These are phyloP conservation scores for Flaveria brownii DNA, from an alignment of 129 eudicot genomes.

Conservation along the genomic window DNA sequence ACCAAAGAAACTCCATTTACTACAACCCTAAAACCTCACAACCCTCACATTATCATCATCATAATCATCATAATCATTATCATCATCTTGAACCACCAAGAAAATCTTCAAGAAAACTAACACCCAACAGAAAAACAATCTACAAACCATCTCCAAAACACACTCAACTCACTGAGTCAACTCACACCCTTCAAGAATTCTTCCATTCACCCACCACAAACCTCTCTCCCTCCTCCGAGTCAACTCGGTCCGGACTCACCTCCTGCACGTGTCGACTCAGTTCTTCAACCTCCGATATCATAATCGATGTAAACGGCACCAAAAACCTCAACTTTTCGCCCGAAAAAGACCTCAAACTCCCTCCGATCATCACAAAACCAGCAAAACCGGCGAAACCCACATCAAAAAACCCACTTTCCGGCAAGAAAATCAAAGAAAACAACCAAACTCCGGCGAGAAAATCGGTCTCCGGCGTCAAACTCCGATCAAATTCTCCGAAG, in stretches of 20 bases:
- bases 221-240: conserved; percentile 43
- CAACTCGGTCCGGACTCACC: conserved; percentile 39
- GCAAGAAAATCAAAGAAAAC: conserved; percentile 25
- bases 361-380: conserved; percentile 57
- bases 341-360: conserved; percentile 42
- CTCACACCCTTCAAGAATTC: conserved; percentile 35
- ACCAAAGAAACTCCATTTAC: conserved; percentile 46
- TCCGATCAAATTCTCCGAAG: conserved; percentile 51
- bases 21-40: conserved; percentile 41
- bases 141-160: conserved; percentile 68
- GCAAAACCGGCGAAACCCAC: conserved; percentile 30
- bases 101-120: conserved; percentile 43
- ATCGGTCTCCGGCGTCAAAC: conserved; percentile 47
- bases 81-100: conserved; percentile 47
- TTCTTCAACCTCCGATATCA: conserved; percentile 50
- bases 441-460: conserved; percentile 35
- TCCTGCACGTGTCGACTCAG: conserved; percentile 45
- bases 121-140: conserved; percentile 52
- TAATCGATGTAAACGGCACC: conserved; percentile 42
- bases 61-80: no score
- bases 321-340: conserved; percentile 26
- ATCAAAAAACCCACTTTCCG: conserved; percentile 22
- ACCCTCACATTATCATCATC: conserved; percentile 21
- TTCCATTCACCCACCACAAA: conserved; percentile 39
- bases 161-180: conserved; percentile 32